Conservation (phyloP, 805 yeast genomes). For the Candida saitoana region DNA sequence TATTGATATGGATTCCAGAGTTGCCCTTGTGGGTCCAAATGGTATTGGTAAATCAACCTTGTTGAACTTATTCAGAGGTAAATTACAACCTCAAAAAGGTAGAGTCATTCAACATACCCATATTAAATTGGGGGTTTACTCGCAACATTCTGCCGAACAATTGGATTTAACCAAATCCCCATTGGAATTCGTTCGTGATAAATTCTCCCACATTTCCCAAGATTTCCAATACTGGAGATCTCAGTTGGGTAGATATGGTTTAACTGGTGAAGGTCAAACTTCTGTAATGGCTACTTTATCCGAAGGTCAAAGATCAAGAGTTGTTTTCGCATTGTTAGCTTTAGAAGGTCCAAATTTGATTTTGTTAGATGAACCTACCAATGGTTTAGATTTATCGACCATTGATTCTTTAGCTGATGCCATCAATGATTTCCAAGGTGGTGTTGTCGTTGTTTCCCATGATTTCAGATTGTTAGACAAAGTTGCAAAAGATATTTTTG, state of each 20-base stretch:
- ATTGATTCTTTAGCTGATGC: slow-evolving; percentile 98
- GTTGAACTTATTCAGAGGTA: slow-evolving; percentile 95
- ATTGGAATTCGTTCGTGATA: slow-evolving; percentile 93
- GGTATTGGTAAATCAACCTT: slow-evolving; percentile 98
- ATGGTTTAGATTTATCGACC: slow-evolving; percentile 97
- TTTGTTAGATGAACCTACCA: slow-evolving; percentile 97
- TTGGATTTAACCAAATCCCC: slow-evolving; percentile 93
- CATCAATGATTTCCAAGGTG: slow-evolving; percentile 90
- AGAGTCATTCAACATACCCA: slow-evolving; percentile 97
- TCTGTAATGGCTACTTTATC: slow-evolving; percentile 97
- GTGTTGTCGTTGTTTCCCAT: slow-evolving; percentile 97
- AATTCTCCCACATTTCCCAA: slow-evolving; percentile 84
- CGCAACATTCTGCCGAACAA: slow-evolving; percentile 98
- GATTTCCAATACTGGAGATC: slow-evolving; percentile 99
- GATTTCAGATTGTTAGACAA: slow-evolving; percentile 97
- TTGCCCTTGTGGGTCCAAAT: slow-evolving; percentile 96
- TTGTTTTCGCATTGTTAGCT: slow-evolving; percentile 93
- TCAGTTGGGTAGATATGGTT: slow-evolving; percentile 96
- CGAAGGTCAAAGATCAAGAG: slow-evolving; percentile 99
- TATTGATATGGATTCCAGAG: slow-evolving; percentile 98
- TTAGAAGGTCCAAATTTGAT: slow-evolving; percentile 92
- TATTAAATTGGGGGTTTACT: slow-evolving; percentile 96
- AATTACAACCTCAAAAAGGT: slow-evolving; percentile 82
- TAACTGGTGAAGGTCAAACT: slow-evolving; percentile 98
- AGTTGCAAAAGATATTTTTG: slow-evolving; percentile 95